Conservation (phyloP, 2,329 filamentous ascomycete genomes). For the Tolypocladium pustulatum region DNA sequence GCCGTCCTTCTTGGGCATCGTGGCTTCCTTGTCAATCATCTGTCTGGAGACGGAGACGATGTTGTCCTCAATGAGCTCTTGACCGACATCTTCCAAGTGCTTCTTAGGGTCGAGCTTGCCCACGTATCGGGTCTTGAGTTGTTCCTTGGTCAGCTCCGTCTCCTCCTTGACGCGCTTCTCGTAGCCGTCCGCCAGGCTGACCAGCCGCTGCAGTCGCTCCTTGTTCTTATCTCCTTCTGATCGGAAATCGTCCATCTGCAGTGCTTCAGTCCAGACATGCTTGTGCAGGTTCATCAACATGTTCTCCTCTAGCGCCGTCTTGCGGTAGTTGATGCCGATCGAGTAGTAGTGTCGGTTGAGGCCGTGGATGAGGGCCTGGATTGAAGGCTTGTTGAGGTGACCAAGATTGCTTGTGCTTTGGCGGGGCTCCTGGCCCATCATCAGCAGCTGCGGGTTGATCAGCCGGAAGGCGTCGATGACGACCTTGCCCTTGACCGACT, state of each 20-base stretch:
- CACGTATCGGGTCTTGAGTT: slow-evolving; percentile 97
- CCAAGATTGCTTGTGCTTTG: slow-evolving; percentile 97
- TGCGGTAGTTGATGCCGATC: slow-evolving; percentile 96
- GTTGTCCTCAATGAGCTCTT: slow-evolving; percentile 97
- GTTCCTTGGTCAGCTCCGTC: slow-evolving; percentile 91
- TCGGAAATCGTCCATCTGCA: slow-evolving; percentile 94
- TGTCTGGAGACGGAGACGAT: slow-evolving; percentile 96
- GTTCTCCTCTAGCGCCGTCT: slow-evolving; percentile 95
- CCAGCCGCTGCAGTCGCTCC: slow-evolving; percentile 77
- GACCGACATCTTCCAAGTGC: slow-evolving; percentile 92
- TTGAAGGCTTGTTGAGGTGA: slow-evolving; percentile 98
- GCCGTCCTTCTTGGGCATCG: slow-evolving; percentile 64
- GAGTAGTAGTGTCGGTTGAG: slow-evolving; percentile 99
- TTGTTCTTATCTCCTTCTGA: slow-evolving; percentile 77
- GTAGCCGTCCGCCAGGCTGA: slow-evolving; percentile 86
- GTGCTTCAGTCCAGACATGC: slow-evolving; percentile 96
- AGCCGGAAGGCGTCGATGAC: slow-evolving; percentile 98
- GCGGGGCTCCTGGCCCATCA: slow-evolving; percentile 94
- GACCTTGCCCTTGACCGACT: slow-evolving; percentile 98
- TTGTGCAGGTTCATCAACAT: slow-evolving; percentile 99
- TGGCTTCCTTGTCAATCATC: slow-evolving; percentile 99
- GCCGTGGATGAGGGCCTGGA: slow-evolving; percentile 95
- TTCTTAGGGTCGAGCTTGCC: slow-evolving; percentile 99
- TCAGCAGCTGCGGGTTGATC: slow-evolving; percentile 94
- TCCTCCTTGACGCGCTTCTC: slow-evolving; percentile 99